Evolutionary conservation across 495 filamentous ascomycete species (phyloP), one percentile per base, ranked within the genome.

Genomic region (Aspergillus saccharolyticus): DNA sequence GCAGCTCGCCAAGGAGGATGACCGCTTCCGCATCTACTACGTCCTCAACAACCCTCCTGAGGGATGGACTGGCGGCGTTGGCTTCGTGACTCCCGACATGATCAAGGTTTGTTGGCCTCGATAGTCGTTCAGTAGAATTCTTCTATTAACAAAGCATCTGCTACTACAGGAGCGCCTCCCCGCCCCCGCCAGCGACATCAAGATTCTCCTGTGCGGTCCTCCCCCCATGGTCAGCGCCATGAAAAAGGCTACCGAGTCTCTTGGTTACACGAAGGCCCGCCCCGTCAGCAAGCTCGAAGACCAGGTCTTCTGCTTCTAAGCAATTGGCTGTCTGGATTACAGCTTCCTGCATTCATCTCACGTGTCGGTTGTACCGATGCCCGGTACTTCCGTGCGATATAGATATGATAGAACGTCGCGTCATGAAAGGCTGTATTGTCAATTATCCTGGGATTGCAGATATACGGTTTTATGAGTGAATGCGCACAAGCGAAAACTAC

Each of bases 271-370:
- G 69, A 96, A 96, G 82, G 85, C 94, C 30, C 83, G 84, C 54
- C 89, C 92, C 28, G 91, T 97, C 63, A 97, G 92, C 85, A 97
- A 96, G 83, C 80, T 97, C 46, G 88, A 90, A 69, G 93, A 98
- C 72, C 93, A 97, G 74, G 91, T 98, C 63, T 98, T 98, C 80
- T 93, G 90, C 72, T 97, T 98, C 80, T 96, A 90, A 78, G 62
- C 30, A 44, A 44, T 44, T 43, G 19, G 16, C n/a, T 21, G 45
- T 20, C 17, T 18, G 14, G 42, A 30, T 53, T 24, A 16, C 47
- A 50, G 20, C 17, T 22, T 6, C 25, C 17, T 30, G 22, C 15
- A 17, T 25, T 28, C 28, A 24, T 28, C 16, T 14, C 47, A 12
- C 20, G 4, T n/a, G 3, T 30, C 16, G 21, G 12, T 10, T 24